Percentiles rank a stretch among this genome's conserved stretches.
phyloP scores from a whole-genome alignment of 768 basidiomycete genomes.

The Mycena galericulata region DNA sequence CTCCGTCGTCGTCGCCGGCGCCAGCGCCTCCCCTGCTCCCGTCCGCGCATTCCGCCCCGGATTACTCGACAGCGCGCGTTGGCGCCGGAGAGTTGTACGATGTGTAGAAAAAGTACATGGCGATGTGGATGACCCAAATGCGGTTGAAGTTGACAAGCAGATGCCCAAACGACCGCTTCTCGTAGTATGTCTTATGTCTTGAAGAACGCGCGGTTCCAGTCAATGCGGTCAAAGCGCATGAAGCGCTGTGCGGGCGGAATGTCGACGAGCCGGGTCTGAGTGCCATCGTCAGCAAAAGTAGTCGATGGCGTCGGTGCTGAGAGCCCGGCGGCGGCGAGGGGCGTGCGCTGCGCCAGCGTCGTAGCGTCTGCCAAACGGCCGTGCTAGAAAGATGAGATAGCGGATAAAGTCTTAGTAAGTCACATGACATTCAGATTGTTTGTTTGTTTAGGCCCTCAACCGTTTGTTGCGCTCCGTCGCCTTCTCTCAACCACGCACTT shows the following conservation, averaged over 20 bases:
- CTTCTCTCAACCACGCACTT: too few species aligned
- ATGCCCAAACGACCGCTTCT: constrained; percentile 97
- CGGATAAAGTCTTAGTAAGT: too few species aligned
- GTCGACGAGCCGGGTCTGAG: constrained; percentile 93
- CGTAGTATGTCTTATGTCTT: constrained; percentile 99
- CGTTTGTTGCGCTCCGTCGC: too few species aligned
- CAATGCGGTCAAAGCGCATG: constrained; percentile 96
- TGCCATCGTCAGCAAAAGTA: neutral
- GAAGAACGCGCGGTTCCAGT: constrained; percentile 98
- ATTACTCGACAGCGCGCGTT: constrained; percentile 23
- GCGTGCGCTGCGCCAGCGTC: too few species aligned
- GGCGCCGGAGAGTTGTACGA: constrained; percentile 85
- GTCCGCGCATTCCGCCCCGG: constrained; percentile 10
- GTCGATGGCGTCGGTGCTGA: too few species aligned
- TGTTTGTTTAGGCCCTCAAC: too few species aligned
- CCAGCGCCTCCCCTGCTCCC: neutral
- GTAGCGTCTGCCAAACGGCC: too few species aligned
- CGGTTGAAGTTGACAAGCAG: constrained; percentile 99
- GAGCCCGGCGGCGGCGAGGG: too few species aligned
- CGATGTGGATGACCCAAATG: constrained; percentile 97
- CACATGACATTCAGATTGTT: too few species aligned
- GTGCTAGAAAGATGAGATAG: too few species aligned
- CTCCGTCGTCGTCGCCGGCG: neutral
- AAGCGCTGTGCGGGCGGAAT: constrained; percentile 92
- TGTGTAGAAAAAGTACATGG: constrained; percentile 97